Conservation (phyloP, 768 basidiomycete species). For the Mycena galericulata region DNA sequence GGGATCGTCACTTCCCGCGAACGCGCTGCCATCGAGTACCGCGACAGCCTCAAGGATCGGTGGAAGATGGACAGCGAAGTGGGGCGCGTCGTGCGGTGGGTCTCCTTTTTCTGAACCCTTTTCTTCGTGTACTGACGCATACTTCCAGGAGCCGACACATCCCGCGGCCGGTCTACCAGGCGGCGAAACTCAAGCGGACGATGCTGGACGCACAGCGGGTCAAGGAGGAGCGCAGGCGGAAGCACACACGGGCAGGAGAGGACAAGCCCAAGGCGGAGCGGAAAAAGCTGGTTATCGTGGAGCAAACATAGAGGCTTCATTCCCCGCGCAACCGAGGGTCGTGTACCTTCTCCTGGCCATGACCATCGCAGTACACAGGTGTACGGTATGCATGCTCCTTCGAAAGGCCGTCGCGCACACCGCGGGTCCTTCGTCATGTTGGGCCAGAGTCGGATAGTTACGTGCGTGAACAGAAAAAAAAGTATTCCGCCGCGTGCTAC, state of each 20-base stretch:
- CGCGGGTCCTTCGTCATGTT: no score
- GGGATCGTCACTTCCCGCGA: conserved; percentile 93
- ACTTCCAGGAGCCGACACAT: conserved; percentile 77
- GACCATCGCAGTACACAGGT: no score
- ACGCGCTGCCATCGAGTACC: conserved; percentile 92
- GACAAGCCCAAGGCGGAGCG: conserved; percentile 92
- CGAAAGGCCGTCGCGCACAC: no score
- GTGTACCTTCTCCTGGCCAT: no score
- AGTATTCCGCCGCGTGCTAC: no score
- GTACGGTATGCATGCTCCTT: no score
- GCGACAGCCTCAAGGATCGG: conserved; percentile 86
- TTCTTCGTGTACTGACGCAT: conserved; percentile 8
- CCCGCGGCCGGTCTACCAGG: conserved; percentile 92
- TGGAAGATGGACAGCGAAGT: conserved; percentile 92
- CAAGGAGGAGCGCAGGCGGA: conserved; percentile 94
- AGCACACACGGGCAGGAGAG: conserved; percentile 88
- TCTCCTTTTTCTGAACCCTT: conserved; percentile 19
- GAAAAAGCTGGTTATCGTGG: conserved; percentile 86
- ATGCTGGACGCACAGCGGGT: conserved; percentile 91
- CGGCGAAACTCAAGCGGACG: conserved; percentile 87
- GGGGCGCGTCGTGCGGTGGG: conserved; percentile 82
- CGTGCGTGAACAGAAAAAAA: no score
- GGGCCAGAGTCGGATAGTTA: no score
- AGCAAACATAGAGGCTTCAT: conserved; percentile 69
- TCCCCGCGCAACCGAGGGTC: no score